Evolutionary conservation across 208 protist genomes (phyloP), one percentile per base, ranked within the genome.

Genomic region (Naegleria gruberi): DNA sequence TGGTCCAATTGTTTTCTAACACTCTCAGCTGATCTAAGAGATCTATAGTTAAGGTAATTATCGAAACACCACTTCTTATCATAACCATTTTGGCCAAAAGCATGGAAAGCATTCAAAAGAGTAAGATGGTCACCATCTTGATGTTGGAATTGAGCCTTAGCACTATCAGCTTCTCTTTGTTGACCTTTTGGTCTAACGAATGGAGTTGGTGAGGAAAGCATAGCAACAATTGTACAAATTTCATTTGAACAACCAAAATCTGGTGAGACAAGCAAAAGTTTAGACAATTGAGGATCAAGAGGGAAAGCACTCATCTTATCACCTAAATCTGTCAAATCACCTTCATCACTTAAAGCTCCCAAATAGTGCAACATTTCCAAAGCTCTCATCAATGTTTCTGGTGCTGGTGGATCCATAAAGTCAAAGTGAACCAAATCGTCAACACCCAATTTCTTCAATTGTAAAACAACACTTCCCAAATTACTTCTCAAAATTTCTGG

Each of bases 391-490:
- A 98, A 90, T 1, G 95, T 97, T 90, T 98, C 95, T 4, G 95
- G 95, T 44, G 94, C 95, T 17, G 96, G 97, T 37, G 96, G 96
- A 90, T 99, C 97, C 95, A 99, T 98, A 84, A 98, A 99, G 90
- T 98, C 97, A 93, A 99, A 98, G 89, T 98, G 94, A 15, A 98
- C 95, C 15, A 98, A 90, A 92, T 98, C 96, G 37, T 96, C 93
- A 73, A 98, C 96, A 51, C 96, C 96, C 43, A 99, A 95, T 90
- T 97, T 98, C 93, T 99, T 99, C 0, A 99, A 92, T 26, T 96
- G 92, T 41, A 98, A 92, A 45, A 97, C 93, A 10, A 98, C 96
- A 1, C 95, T 93, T 44, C 95, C 93, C 17, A 99, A 92, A 47
- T 97, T 95, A 19, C 94, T 94, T 37, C 97, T 95, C 85, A 97